These are phyloP conservation scores for Fusarium pseudonygamai DNA, from an alignment of 2,329 filamentous ascomycete genomes.

Conservation along the genomic window DNA sequence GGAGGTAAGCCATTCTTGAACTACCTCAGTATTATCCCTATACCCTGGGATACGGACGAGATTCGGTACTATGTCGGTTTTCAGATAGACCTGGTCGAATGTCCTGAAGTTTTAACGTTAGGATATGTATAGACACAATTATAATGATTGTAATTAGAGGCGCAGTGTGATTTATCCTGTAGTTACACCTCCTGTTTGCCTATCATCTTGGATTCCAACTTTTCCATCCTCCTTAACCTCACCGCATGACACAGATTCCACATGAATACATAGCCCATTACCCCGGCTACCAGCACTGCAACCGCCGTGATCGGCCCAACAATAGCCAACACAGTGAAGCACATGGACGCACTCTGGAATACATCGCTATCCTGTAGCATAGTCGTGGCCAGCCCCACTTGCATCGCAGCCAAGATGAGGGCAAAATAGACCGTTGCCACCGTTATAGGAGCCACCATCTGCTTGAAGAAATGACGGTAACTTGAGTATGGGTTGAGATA, in stretches of 20 bases:
- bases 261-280: background rate
- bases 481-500: background rate
- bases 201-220: rapidly evolving
- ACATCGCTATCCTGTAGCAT: background rate
- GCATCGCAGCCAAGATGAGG: background rate
- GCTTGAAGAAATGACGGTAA: background rate
- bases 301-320: rapidly evolving
- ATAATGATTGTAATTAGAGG: too few relatives aligned
- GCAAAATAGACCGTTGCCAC: background rate
- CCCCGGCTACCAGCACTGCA: background rate
- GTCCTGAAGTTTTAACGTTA: too few relatives aligned
- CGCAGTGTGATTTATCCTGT: rapidly evolving
- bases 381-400: background rate
- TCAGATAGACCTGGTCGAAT: background rate
- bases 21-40: background rate
- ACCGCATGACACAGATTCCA: background rate
- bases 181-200: rapidly evolving
- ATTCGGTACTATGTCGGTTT: background rate
- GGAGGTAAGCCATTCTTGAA: background rate
- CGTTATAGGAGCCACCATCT: background rate
- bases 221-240: background rate
- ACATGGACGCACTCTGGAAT: background rate
- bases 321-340: background rate
- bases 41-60: background rate
- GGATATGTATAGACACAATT: too few relatives aligned